Conservation (phyloP, 2,329 filamentous ascomycete species). For the Epicoccum nigrum region DNA sequence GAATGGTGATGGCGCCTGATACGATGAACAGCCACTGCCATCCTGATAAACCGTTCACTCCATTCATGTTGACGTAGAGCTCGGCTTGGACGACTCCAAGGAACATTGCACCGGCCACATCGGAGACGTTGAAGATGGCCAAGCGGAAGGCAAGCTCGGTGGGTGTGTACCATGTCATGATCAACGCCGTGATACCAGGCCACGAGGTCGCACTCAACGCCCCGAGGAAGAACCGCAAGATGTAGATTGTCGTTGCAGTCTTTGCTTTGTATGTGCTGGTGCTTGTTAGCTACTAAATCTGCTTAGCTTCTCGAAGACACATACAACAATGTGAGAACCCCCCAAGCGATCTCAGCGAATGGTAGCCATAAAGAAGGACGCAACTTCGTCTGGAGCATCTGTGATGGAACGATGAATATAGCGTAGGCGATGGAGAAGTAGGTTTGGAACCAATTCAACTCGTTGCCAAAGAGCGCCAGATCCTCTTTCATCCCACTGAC, state of each 20-base stretch:
- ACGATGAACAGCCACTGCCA: slow-evolving; percentile 16
- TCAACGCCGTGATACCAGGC: slow-evolving; percentile 7
- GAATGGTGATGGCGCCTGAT: slow-evolving; percentile 16
- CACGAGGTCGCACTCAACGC: slow-evolving; percentile 6
- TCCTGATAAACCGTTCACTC: slow-evolving; percentile 3
- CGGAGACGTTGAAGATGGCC: slow-evolving; percentile 4
- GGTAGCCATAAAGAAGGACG: slow-evolving; percentile 1
- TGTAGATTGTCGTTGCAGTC: slow-evolving; percentile 7
- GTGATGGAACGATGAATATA: slow-evolving; percentile 14
- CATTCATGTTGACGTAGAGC: slow-evolving; percentile 10
- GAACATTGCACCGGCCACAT: slow-evolving; percentile 8
- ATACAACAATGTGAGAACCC: slow-evolving; percentile 12
- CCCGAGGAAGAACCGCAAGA: slow-evolving; percentile 3
- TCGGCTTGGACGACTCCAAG: slow-evolving; percentile 8
- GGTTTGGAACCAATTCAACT: slow-evolving; percentile 18
- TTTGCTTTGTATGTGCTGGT: slow-evolving; percentile 10
- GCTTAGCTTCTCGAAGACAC: neutral
- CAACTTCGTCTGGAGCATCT: slow-evolving; percentile 18
- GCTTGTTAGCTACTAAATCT: neutral
- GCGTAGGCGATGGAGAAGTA: slow-evolving; percentile 16
- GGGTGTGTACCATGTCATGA: slow-evolving; percentile 14
- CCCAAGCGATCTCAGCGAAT: slow-evolving; percentile 7
- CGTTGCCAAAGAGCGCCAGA: slow-evolving; percentile 17
- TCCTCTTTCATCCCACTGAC: slow-evolving; percentile 24
- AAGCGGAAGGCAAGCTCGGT: slow-evolving; percentile 16